Conservation (phyloP, 768 basidiomycete species). For the Tricholoma terreum region DNA sequence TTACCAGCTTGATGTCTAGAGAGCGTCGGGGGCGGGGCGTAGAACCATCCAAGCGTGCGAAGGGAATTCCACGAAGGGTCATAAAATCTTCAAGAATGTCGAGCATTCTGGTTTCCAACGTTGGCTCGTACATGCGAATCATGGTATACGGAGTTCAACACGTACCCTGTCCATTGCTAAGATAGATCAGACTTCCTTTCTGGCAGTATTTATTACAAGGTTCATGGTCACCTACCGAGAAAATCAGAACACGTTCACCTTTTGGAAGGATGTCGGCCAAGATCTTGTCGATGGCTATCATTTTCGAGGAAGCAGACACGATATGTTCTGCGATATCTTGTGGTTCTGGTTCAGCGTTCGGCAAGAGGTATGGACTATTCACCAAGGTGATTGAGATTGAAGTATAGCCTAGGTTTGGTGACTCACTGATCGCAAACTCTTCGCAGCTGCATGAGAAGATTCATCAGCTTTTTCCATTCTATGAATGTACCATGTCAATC, state of each 20-base stretch:
- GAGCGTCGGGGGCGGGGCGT: conserved; percentile 52
- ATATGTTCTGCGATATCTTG: conserved; percentile 53
- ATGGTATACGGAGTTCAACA: neutral
- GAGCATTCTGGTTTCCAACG: conserved; percentile 48
- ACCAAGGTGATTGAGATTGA: conserved; percentile 4
- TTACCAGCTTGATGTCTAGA: conserved; percentile 54
- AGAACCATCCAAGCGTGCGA: conserved; percentile 58
- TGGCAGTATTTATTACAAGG: neutral
- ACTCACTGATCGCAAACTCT: conserved; percentile 68
- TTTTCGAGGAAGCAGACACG: conserved; percentile 53
- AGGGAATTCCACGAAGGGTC: conserved; percentile 53
- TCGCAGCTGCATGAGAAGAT: conserved; percentile 68
- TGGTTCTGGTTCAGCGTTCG: conserved; percentile 46
- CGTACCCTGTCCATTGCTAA: conserved; percentile 59
- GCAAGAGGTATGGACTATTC: conserved; percentile 51
- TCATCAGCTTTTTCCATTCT: conserved; percentile 60
- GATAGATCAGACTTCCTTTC: conserved; percentile 1
- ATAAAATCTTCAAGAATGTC: conserved; percentile 69
- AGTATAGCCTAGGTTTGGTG: neutral
- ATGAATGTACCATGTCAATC: neutral
- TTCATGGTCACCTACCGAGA: conserved; percentile 44
- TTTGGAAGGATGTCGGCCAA: conserved; percentile 53
- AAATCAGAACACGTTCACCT: conserved; percentile 64
- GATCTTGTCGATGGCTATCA: conserved; percentile 57
- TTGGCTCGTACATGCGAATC: neutral